These are phyloP conservation scores for Graphiopsis chlorocephala DNA, from an alignment of 2,329 filamentous ascomycete species.

Conservation along the genomic window DNA sequence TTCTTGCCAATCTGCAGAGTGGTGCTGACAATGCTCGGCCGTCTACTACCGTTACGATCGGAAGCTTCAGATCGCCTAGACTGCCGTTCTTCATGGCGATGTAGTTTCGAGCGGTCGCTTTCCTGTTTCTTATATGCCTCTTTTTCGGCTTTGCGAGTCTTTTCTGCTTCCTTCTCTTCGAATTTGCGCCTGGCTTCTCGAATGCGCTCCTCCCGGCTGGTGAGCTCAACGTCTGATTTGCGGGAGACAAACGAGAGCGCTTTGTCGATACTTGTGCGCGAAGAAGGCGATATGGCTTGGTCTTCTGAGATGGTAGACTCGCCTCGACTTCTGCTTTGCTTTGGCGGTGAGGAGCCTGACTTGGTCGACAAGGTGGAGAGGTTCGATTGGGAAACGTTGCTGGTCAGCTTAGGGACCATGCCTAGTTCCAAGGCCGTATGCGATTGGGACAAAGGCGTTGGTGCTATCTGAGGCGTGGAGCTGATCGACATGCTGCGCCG, in stretches of 20 bases:
- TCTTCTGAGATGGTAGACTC: slow-evolving; percentile 41
- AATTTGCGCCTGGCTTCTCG: slow-evolving; percentile 57
- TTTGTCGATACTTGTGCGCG: slow-evolving; percentile 56
- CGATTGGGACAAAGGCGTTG: slow-evolving; percentile 33
- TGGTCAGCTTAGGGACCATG: slow-evolving; percentile 45
- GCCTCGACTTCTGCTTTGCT: slow-evolving; percentile 42
- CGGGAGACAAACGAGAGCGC: slow-evolving; percentile 49
- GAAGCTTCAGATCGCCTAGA: slow-evolving; percentile 41
- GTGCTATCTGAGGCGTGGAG: slow-evolving; percentile 29
- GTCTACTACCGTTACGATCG: slow-evolving; percentile 7
- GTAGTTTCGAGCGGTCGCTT: slow-evolving; percentile 43
- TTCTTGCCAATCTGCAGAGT: slow-evolving; percentile 11
- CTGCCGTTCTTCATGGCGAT: slow-evolving; percentile 43
- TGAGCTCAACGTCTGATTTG: slow-evolving; percentile 49
- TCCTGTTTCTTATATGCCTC: slow-evolving; percentile 48
- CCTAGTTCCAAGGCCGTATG: slow-evolving; percentile 37
- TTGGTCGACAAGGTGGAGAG: slow-evolving; percentile 45
- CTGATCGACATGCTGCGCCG: slow-evolving; percentile 46
- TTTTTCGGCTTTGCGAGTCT: slow-evolving; percentile 53
- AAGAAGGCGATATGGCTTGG: slow-evolving; percentile 51
- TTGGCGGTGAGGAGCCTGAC: slow-evolving; percentile 21
- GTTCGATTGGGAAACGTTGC: slow-evolving; percentile 53
- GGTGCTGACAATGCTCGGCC: background rate
- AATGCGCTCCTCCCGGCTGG: slow-evolving; percentile 55
- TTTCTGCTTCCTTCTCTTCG: slow-evolving; percentile 58